Evolutionary conservation across 306 rosid species (phyloP), one percentile per base, ranked within the genome.

Genomic region (Potentilla sterilis): DNA sequence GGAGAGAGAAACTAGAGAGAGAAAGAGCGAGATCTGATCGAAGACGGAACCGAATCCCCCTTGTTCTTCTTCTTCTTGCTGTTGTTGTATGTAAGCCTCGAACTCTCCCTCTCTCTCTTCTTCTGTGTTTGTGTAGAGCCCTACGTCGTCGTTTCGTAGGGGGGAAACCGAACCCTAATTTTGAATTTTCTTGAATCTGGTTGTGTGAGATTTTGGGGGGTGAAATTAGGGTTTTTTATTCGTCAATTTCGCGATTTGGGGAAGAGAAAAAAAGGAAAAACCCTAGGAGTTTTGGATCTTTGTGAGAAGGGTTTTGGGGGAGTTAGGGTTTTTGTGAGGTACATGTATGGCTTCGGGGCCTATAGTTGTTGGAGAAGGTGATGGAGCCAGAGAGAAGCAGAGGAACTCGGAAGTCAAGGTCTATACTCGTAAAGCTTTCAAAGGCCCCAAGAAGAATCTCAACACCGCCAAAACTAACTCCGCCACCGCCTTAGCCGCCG

Each of bases 341-440:
- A 77, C 86, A 87, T 91, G 92, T 84, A 94, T 94, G 98, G 96
- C 96, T 89, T 92, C 97, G 79, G 96, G 86, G 86, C 88, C 92
- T 80, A 76, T 28, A 28, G 28, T 55, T 24, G 89, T 79, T 71
- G 98, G 82, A 80, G 88, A 63, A 74, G 96, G 88, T 69, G 92
- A 90, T 55, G 97, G 90, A 80, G 76, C 77, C 75, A 81, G 73
- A 81, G 90, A 82, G 84, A 90, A 83, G 77, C 83, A 86, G 84
- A 83, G 92, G 75, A 83, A 34, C 54, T 52, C 62, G 54, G 96
- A 84, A 79, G 67, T 71, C 74, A 90, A 90, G 84, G 98, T 94
- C 1, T 94, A 94, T 72, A 88, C 87, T 12, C 86, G 97, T 55
- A 94, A 83, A 86, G 81, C 81, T 13, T 88, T 86, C 81, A 87